These are phyloP conservation scores for Gastrolobium bilobum DNA, from an alignment of 306 rosid species.

Conservation along the genomic window DNA sequence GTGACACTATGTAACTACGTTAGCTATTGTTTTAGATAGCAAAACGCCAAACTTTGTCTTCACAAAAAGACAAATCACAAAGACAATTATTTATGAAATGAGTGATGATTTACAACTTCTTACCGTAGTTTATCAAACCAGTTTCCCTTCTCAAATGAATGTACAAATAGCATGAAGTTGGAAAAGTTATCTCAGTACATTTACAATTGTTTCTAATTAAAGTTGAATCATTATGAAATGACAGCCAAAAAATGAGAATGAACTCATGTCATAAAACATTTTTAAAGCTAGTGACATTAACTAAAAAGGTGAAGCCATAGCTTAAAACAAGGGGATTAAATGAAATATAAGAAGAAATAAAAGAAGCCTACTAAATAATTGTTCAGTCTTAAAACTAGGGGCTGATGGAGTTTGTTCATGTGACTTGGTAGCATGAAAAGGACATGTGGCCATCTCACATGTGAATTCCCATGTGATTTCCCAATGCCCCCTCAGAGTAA, in stretches of 20 bases:
- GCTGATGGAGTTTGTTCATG: constrained; percentile 47
- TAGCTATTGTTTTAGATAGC: constrained; percentile 11
- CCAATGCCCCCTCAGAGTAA: constrained; percentile 41
- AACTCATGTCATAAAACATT: background rate
- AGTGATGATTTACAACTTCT: background rate
- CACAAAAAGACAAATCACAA: constrained; percentile 34
- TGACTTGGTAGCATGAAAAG: constrained; percentile 56
- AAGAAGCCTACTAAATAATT: background rate
- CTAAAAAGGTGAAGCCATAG: background rate
- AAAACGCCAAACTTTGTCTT: constrained; percentile 35
- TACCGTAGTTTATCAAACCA: background rate
- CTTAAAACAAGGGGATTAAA: background rate
- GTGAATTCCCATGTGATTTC: constrained; percentile 65
- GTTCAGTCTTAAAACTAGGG: constrained; percentile 9
- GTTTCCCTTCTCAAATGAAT: constrained; percentile 1
- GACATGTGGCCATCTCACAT: constrained; percentile 54
- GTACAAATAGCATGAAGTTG: background rate
- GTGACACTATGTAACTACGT: background rate
- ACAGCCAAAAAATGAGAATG: background rate
- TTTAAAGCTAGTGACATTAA: background rate
- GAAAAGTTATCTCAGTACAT: background rate
- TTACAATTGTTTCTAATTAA: background rate
- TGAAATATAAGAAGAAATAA: background rate
- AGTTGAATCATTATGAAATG: constrained; percentile 4
- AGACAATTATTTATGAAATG: background rate